Evolutionary conservation across 768 basidiomycete genomes (phyloP), one percentile per base, ranked within the genome.

Genomic region (Calocybe gangraenosa): DNA sequence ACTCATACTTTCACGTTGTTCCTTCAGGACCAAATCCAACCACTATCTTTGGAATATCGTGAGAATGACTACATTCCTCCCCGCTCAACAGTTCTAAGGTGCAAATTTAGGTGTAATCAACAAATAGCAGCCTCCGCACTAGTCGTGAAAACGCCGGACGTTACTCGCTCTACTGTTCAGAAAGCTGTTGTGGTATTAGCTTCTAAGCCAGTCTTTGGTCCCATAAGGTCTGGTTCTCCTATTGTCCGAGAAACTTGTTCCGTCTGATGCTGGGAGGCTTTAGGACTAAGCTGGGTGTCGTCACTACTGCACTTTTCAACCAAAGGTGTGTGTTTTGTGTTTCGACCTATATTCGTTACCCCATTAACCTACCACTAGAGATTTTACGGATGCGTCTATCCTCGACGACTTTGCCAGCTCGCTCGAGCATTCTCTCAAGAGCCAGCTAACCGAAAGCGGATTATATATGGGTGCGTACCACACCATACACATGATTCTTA

Each of bases 11-110:
- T 59, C 92, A 95, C 59, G 67, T 95, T 20, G 88, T 91, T 7
- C 86, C 87, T 18, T 71, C 79, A 10, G 76, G 81, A 8, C 76
- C 77, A 0, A 79, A 75, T 49, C 82, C 87, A 1, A 78, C 77
- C 14, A 98, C 96, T 3, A 68, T 98, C 31, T 99, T 98, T 59
- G 96, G 95, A 28, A 98, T 99, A 59, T 97, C 94, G 82, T 95
- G 58, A 65, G 84, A 67, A 15, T 20, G 23, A 10, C 19, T 38
- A 20, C n/a, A 10, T 36, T 32, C 14, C 15, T 18, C 6, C 11
- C 9, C 6, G 11, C 11, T 11, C 11, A 6, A 28, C 11, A 28
- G 5, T 28, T 28, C n/a, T n/a, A n/a, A 28, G 25, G 25, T 28
- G 25, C n/a, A n/a, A 18, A 17, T 7, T 10, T 36, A 93, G 91